A percentile compares a stretch with the other conserved stretches of the same genome.
Conservation (phyloP, 768 basidiomycete genomes). For the Pholiota molesta region DNA sequence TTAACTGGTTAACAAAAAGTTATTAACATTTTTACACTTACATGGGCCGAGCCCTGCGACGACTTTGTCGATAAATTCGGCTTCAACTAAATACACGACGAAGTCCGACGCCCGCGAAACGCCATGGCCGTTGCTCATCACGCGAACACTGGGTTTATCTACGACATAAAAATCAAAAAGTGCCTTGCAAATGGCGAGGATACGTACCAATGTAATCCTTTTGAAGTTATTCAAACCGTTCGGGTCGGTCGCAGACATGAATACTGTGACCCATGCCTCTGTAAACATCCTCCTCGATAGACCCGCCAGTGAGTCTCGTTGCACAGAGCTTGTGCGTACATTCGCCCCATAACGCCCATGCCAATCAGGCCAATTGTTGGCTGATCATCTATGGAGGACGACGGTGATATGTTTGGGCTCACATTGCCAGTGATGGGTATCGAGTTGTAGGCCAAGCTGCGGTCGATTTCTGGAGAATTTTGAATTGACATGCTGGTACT, state of each 20-base stretch:
- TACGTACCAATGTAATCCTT: slow-evolving; percentile 60
- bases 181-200: not conserved
- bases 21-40: slow-evolving; percentile 38
- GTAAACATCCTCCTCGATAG: not conserved
- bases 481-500: not conserved
- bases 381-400: slow-evolving; percentile 45
- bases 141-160: slow-evolving; percentile 64
- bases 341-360: slow-evolving; percentile 96
- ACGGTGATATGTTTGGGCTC: slow-evolving; percentile 34
- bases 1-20: too few relatives aligned
- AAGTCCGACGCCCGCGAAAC: slow-evolving; percentile 92
- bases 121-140: slow-evolving; percentile 77
- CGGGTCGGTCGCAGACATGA: slow-evolving; percentile 85
- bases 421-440: slow-evolving; percentile 34
- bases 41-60: slow-evolving; percentile 92
- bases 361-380: slow-evolving; percentile 91
- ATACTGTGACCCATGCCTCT: slow-evolving; percentile 54
- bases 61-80: slow-evolving; percentile 82
- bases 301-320: not conserved
- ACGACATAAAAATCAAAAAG: not conserved
- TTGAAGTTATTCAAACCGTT: slow-evolving; percentile 66
- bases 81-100: slow-evolving; percentile 95
- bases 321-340: slow-evolving; percentile 85
- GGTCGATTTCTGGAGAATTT: not conserved
- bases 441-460: slow-evolving; percentile 11